Evolutionary conservation across 805 yeast species (phyloP).

Genomic region (Sugiyamaella qingdaonensis): DNA sequence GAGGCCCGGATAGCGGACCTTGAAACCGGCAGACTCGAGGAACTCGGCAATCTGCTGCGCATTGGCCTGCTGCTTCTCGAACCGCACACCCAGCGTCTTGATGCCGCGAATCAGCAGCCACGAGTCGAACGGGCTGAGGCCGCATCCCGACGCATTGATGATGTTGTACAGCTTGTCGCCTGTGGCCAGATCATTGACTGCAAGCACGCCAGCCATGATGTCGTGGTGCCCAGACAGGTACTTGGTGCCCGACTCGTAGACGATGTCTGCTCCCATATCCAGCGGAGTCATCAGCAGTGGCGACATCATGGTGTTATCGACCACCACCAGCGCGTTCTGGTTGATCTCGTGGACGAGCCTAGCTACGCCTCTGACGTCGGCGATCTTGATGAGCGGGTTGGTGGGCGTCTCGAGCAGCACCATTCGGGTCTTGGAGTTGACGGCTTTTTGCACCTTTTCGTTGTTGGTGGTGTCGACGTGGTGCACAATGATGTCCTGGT

Average conservation of each 20-base stretch:
- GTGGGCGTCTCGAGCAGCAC: slow-evolving; percentile 89
- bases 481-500: slow-evolving; percentile 59
- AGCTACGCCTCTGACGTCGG: slow-evolving; percentile 69
- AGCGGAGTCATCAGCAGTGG: slow-evolving; percentile 83
- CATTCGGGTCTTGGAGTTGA: slow-evolving; percentile 60
- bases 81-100: slow-evolving; percentile 79
- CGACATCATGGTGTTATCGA: slow-evolving; percentile 97
- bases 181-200: slow-evolving; percentile 57
- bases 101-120: slow-evolving; percentile 88
- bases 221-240: slow-evolving; percentile 94
- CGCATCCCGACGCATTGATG: slow-evolving; percentile 87
- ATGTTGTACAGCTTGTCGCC: slow-evolving; percentile 70
- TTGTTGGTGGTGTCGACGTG: slow-evolving; percentile 82
- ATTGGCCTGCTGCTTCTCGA: slow-evolving; percentile 83
- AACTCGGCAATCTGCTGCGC: slow-evolving; percentile 72
- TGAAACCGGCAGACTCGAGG: slow-evolving; percentile 62
- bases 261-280: slow-evolving; percentile 83
- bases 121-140: slow-evolving; percentile 86
- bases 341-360: slow-evolving; percentile 60
- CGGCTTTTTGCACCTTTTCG: slow-evolving; percentile 52
- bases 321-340: slow-evolving; percentile 72
- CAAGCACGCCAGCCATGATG: slow-evolving; percentile 91
- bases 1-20: slow-evolving; percentile 83
- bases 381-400: slow-evolving; percentile 84
- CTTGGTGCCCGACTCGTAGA: slow-evolving; percentile 91